Evolutionary conservation across 331 rosid species (phyloP).

Genomic region (Quercus lobata): DNA sequence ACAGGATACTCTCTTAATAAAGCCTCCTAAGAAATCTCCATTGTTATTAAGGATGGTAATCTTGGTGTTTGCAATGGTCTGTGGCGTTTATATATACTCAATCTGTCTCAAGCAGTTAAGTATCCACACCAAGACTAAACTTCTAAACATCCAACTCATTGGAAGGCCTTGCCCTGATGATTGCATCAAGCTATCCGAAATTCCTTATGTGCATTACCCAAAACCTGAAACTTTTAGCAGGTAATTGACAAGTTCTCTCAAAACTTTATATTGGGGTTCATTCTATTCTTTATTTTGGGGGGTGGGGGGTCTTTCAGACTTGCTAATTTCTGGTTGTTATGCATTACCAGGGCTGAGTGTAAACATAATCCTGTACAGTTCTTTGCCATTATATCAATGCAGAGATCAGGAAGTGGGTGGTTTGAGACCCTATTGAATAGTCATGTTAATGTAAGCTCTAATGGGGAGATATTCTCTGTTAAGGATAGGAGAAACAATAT

Average conservation of each 20-base stretch:
- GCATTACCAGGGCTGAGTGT: constrained; percentile 74
- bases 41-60: constrained; percentile 56
- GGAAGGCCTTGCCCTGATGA: constrained; percentile 34
- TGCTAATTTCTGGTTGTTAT: constrained; percentile 15
- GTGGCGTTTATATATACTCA: constrained; percentile 63
- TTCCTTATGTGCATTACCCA: constrained; percentile 62
- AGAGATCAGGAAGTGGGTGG: constrained; percentile 98
- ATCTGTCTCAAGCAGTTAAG: constrained; percentile 71
- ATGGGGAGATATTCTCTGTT: constrained; percentile 86
- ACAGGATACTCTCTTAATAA: constrained; percentile 66
- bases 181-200: constrained; percentile 21
- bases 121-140: constrained; percentile 39
- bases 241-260: constrained; percentile 33
- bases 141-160: constrained; percentile 38
- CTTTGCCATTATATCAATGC: constrained; percentile 84
- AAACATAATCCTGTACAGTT: constrained; percentile 71
- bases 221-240: constrained; percentile 77
- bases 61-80: constrained; percentile 60
- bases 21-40: constrained; percentile 76
- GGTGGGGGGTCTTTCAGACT: neutral
- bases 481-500: constrained; percentile 63
- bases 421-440: constrained; percentile 93
- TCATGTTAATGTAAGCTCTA: constrained; percentile 79
- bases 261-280: constrained; percentile 4
- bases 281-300: neutral